These are phyloP conservation scores for Colletotrichum tofieldiae DNA, from an alignment of 2,329 filamentous ascomycete species.

Conservation along the genomic window DNA sequence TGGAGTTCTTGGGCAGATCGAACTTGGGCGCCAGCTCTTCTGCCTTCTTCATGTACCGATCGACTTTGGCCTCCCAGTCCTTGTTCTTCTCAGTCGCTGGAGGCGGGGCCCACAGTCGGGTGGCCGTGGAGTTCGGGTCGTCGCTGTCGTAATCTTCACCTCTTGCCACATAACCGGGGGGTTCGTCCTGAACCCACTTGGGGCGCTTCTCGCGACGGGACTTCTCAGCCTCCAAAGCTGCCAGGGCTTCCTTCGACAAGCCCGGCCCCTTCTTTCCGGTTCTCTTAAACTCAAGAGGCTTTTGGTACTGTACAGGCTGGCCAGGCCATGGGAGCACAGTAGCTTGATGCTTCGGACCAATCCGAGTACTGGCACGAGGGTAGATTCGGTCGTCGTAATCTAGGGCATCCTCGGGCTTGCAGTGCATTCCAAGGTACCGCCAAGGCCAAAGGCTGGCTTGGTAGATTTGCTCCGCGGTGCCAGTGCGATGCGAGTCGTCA, in stretches of 20 bases:
- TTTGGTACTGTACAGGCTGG: slow-evolving; percentile 89
- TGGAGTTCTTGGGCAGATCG: slow-evolving; percentile 82
- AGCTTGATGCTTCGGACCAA: slow-evolving; percentile 93
- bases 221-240: slow-evolving; percentile 86
- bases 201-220: slow-evolving; percentile 85
- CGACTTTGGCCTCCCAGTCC: slow-evolving; percentile 70
- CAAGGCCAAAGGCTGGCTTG: slow-evolving; percentile 97
- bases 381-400: slow-evolving; percentile 99
- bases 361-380: slow-evolving; percentile 91
- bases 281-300: slow-evolving; percentile 88
- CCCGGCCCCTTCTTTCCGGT: slow-evolving; percentile 85
- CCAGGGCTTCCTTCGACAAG: slow-evolving; percentile 83
- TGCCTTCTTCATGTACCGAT: slow-evolving; percentile 83
- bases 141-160: slow-evolving; percentile 83
- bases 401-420: slow-evolving; percentile 92
- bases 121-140: slow-evolving; percentile 82
- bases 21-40: slow-evolving; percentile 76
- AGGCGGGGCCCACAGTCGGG: slow-evolving; percentile 85
- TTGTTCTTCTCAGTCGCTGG: slow-evolving; percentile 70
- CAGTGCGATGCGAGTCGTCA: slow-evolving; percentile 69
- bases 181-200: slow-evolving; percentile 95
- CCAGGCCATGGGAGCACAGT: slow-evolving; percentile 89
- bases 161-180: slow-evolving; percentile 85
- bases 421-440: slow-evolving; percentile 95
- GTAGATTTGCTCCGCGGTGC: slow-evolving; percentile 89